These are phyloP conservation scores for Aspergillus calidoustus DNA, from an alignment of 2,329 filamentous ascomycete species.

Conservation along the genomic window DNA sequence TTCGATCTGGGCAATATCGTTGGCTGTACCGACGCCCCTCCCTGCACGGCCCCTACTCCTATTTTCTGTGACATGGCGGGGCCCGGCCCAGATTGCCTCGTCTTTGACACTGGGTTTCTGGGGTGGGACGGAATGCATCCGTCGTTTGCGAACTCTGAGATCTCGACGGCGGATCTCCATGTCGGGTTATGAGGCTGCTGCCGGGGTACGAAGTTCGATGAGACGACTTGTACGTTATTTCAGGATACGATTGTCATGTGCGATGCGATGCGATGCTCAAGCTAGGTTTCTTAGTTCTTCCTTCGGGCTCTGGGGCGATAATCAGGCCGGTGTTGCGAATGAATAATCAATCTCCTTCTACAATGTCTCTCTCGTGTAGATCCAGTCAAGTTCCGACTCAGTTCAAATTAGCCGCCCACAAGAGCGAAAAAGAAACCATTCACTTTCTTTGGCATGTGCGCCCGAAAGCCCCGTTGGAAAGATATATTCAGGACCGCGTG, in stretches of 20 bases:
- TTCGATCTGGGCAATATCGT: conserved; percentile 33
- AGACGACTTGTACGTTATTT: neutral
- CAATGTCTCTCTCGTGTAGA: neutral
- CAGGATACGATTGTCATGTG: neutral
- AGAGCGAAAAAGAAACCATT: conserved; percentile 2
- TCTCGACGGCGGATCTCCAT: conserved; percentile 25
- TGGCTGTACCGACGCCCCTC: conserved; percentile 32
- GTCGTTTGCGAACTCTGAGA: conserved; percentile 23
- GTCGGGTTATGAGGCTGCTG: conserved; percentile 21
- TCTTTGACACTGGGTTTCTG: conserved; percentile 26
- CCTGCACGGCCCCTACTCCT: conserved; percentile 26
- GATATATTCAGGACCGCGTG: neutral
- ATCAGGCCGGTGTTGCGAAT: neutral
- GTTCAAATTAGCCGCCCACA: neutral
- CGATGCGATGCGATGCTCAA: neutral
- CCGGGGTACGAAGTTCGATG: neutral
- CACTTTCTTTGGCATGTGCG: no score
- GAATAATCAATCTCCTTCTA: neutral
- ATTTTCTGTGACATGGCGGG: conserved; percentile 35
- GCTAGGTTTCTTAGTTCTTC: neutral
- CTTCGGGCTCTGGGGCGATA: neutral
- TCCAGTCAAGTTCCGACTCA: neutral
- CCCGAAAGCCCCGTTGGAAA: no score
- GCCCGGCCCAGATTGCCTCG: conserved; percentile 22
- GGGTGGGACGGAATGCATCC: conserved; percentile 25